Percentiles rank a stretch among this genome's conserved stretches.
Conservation (phyloP, 805 yeast species). For the Cyberlindnera petersonii region DNA sequence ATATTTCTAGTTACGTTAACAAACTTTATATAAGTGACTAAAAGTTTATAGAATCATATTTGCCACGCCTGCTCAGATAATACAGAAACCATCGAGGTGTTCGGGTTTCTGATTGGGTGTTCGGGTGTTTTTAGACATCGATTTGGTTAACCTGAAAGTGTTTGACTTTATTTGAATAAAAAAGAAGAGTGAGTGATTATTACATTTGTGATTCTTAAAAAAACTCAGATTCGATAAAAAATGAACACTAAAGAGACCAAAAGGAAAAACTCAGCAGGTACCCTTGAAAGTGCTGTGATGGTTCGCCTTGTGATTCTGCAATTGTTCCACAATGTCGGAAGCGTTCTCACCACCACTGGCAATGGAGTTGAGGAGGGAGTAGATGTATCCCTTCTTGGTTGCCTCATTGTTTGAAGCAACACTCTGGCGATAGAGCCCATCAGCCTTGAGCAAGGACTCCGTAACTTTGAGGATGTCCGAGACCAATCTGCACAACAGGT, state of each 20-base stretch:
- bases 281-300: constrained; percentile 29
- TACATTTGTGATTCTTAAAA: too few relatives aligned
- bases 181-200: not conserved
- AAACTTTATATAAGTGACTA: too few relatives aligned
- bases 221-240: too few relatives aligned
- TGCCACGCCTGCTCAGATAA: too few relatives aligned
- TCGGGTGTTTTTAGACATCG: too few relatives aligned
- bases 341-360: constrained; percentile 53
- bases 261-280: constrained; percentile 21
- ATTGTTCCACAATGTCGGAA: constrained; percentile 10
- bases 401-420: constrained; percentile 13
- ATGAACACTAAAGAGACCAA: too few relatives aligned
- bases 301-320: constrained; percentile 22
- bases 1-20: too few relatives aligned
- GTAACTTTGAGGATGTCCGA: constrained; percentile 51
- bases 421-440: constrained; percentile 29
- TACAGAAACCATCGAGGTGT: too few relatives aligned
- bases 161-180: too few relatives aligned
- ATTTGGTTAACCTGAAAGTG: too few relatives aligned
- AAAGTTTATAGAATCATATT: too few relatives aligned
- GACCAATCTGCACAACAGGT: constrained; percentile 60
- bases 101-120: too few relatives aligned
- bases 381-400: constrained; percentile 33
- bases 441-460: constrained; percentile 49
- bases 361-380: constrained; percentile 48